Evolutionary conservation across 1,139 yeast species (phyloP).

Genomic region (Suhomyces atakaporum): DNA sequence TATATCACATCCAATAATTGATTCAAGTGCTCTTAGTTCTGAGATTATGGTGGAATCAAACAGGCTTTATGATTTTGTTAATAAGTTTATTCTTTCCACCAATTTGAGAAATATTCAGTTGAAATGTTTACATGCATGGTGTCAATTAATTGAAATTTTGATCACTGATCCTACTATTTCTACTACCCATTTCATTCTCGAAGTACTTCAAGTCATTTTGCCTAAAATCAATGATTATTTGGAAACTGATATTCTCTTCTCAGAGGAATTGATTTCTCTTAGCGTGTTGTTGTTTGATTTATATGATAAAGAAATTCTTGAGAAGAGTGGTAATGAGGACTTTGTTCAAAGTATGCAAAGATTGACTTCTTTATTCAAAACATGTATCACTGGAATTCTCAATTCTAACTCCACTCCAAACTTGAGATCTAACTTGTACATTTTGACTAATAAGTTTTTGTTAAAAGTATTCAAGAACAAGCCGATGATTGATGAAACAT

Average conservation of each 20-base stretch:
- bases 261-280: slow-evolving; percentile 76
- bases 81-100: slow-evolving; percentile 45
- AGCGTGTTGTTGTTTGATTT: slow-evolving; percentile 70
- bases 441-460: slow-evolving; percentile 67
- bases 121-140: slow-evolving; percentile 77
- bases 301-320: slow-evolving; percentile 48
- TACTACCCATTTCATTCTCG: slow-evolving; percentile 58
- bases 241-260: slow-evolving; percentile 62
- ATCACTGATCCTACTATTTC: slow-evolving; percentile 54
- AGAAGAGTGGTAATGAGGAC: slow-evolving; percentile 29
- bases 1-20: slow-evolving; percentile 2
- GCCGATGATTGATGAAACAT: slow-evolving; percentile 45
- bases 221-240: slow-evolving; percentile 79
- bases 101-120: slow-evolving; percentile 57
- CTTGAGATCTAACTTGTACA: slow-evolving; percentile 77
- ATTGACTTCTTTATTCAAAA: slow-evolving; percentile 67
- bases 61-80: slow-evolving; percentile 36
- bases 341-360: slow-evolving; percentile 40
- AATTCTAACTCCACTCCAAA: slow-evolving; percentile 67
- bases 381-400: slow-evolving; percentile 72
- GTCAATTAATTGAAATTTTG: slow-evolving; percentile 71
- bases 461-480: slow-evolving; percentile 48
- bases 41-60: slow-evolving; percentile 32
- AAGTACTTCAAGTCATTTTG: slow-evolving; percentile 70
- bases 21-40: slow-evolving; percentile 1